These are phyloP conservation scores for Plasmodium sp. DNA, from an alignment of 169 alveolate species.

Conservation along the genomic window DNA sequence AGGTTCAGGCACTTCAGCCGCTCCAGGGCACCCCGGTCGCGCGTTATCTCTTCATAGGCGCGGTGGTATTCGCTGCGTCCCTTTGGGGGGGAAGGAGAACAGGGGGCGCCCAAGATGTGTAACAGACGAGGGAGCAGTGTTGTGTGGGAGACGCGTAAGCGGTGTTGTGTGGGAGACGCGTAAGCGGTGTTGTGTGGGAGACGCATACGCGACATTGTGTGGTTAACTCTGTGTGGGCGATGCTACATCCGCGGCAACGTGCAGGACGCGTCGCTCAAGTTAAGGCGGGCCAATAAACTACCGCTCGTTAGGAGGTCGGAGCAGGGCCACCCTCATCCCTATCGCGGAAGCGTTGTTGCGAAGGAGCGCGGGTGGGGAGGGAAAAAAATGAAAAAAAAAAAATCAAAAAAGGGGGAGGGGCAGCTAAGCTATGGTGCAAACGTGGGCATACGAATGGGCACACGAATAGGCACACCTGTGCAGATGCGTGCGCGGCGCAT, in stretches of 20 bases:
- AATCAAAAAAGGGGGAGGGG: background rate
- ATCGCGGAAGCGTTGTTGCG: background rate
- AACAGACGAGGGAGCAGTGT: no score
- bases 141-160: no score
- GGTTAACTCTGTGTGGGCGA: no score
- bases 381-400: background rate
- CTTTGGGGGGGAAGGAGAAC: background rate
- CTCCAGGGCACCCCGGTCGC: background rate
- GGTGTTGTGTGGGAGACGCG: no score
- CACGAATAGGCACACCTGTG: no score
- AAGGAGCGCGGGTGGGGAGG: background rate
- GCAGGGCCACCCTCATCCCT: background rate
- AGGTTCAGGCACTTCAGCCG: slow-evolving; percentile 13
- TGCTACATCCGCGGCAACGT: background rate
- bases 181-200: no score
- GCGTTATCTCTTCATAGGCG: slow-evolving; percentile 18
- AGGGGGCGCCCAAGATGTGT: background rate
- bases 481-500: background rate
- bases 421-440: background rate
- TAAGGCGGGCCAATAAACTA: background rate
- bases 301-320: background rate
- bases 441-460: background rate
- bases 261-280: background rate
- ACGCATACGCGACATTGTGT: no score
- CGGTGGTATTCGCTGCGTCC: slow-evolving; percentile 35